Base-by-base conservation (phyloP, 129 eudicot genomes). In the Ambrosia trifida region DNA sequence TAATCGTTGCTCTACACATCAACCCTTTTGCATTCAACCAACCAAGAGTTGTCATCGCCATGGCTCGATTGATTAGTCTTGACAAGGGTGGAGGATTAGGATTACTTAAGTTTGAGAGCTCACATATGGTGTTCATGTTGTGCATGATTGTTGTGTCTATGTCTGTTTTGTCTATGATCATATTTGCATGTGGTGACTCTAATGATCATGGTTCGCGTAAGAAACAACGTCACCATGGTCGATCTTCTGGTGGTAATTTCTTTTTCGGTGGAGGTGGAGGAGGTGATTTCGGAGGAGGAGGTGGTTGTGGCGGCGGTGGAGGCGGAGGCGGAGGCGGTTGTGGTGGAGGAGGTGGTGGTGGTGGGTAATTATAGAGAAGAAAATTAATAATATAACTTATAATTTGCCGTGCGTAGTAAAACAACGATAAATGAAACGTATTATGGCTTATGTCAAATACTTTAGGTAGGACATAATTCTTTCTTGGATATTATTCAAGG, bases 171-270 rank as follows among this genome's bases (percentile, higher is more conserved):
- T 82, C 79, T 13, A 68, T 81, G 66, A 50, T 77, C n/a, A 54
- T 77, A 43, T 82, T 82, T 33, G 82, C 57, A 46, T 82, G 79
- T 68, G 82, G 72, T 45, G 72, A 72, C 50, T 73, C 75, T 4
- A n/a, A 19, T 35, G 40, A 35, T 72, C 46, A 38, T 38, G 43
- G 9, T 38, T 38, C 43, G 43, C 9, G 7, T 57, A 44, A 30
- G 17, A 71, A 38, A 54, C 57, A 6, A 7, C 28, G 30, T 52
- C 24, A 52, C 19, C 30, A 73, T 43, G 47, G 12, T 43, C 12
- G 11, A 7, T 9, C 47, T 43, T 43, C 47, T 8, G 47, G 11
- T 3, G 47, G 13, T 44, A 7, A 38, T 6, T 11, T 11, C 13
- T 11, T 45, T 45, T 11, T 12, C 0, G 31, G 31, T 7, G 60